phyloP scores from a whole-genome alignment of 768 basidiomycete species.

The Lactarius evosmus region DNA sequence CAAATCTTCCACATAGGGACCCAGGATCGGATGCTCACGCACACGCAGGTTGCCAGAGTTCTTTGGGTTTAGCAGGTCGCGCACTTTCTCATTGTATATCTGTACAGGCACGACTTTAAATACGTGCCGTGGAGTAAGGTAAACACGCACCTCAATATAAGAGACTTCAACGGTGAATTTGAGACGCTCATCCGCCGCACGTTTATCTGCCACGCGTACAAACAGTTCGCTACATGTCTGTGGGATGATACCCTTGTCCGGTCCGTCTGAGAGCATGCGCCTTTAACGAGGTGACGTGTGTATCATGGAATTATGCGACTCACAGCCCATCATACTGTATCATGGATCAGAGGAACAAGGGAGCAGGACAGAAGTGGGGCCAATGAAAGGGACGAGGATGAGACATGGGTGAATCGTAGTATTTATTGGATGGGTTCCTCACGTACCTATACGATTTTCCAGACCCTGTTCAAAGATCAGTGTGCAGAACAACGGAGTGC shows the following conservation, averaged over 20 bases:
- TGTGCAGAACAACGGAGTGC: not conserved
- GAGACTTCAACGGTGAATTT: slow-evolving; percentile 96
- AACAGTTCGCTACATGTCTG: slow-evolving; percentile 94
- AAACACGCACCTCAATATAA: slow-evolving; percentile 78
- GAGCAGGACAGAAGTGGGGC: not conserved
- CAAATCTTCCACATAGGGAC: slow-evolving; percentile 98
- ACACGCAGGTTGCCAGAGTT: slow-evolving; percentile 95
- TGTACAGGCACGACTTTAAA: slow-evolving; percentile 33
- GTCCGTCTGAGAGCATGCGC: slow-evolving; percentile 56
- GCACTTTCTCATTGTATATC: slow-evolving; percentile 98
- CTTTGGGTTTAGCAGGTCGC: slow-evolving; percentile 95
- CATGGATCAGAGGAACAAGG: not conserved
- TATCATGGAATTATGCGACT: slow-evolving; percentile 37
- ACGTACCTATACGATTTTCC: slow-evolving; percentile 89
- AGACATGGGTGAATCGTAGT: not conserved
- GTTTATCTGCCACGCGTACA: slow-evolving; percentile 68
- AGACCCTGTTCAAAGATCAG: slow-evolving; percentile 52
- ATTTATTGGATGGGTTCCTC: not conserved
- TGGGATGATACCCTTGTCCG: slow-evolving; percentile 97
- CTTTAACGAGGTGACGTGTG: slow-evolving; percentile 1
- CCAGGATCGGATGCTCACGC: slow-evolving; percentile 92
- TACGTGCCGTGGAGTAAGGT: not conserved
- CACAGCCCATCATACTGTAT: slow-evolving; percentile 91
- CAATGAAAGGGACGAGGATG: not conserved
- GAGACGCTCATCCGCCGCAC: slow-evolving; percentile 59